Evolutionary conservation across 2,329 filamentous ascomycete genomes (phyloP).

Genomic region (Fusarium sp.): DNA sequence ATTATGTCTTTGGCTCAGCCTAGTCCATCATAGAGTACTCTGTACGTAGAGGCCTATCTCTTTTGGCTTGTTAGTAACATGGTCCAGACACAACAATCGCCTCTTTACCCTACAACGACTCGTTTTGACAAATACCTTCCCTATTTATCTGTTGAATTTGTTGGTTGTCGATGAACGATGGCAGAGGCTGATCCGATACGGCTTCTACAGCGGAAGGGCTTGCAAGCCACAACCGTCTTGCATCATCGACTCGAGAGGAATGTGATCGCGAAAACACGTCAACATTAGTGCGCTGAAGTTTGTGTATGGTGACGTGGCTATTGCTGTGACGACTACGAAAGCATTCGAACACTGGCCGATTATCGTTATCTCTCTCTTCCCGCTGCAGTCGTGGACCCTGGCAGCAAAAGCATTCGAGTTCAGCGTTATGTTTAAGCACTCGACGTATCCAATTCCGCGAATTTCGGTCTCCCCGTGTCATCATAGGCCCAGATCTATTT

Average conservation of each 20-base stretch:
- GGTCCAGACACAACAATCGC: not conserved
- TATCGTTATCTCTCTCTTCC: not conserved
- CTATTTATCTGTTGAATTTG: not conserved
- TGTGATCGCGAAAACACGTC: not conserved
- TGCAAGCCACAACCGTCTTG: conserved; percentile 3
- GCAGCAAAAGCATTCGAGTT: conserved; percentile 1
- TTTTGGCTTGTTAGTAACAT: not conserved
- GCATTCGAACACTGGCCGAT: not conserved
- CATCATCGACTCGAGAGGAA: conserved; percentile 2
- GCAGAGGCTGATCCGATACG: not conserved
- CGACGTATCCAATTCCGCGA: not conserved
- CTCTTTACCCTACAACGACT: not conserved
- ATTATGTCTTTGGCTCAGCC: too few relatives aligned
- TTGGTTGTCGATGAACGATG: not conserved
- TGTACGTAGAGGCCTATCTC: conserved; percentile 3
- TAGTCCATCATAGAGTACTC: not conserved
- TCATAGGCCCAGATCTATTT: conserved; percentile 1
- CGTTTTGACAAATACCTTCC: not conserved
- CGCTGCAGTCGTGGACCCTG: not conserved
- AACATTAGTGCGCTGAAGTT: not conserved
- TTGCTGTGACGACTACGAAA: not conserved
- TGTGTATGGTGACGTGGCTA: too few relatives aligned
- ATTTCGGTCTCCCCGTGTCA: not conserved
- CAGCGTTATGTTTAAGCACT: conserved; percentile 1
- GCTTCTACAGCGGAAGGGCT: conserved; percentile 5